phyloP scores from a whole-genome alignment of 208 protist genomes.

The Lotmaria passim region DNA sequence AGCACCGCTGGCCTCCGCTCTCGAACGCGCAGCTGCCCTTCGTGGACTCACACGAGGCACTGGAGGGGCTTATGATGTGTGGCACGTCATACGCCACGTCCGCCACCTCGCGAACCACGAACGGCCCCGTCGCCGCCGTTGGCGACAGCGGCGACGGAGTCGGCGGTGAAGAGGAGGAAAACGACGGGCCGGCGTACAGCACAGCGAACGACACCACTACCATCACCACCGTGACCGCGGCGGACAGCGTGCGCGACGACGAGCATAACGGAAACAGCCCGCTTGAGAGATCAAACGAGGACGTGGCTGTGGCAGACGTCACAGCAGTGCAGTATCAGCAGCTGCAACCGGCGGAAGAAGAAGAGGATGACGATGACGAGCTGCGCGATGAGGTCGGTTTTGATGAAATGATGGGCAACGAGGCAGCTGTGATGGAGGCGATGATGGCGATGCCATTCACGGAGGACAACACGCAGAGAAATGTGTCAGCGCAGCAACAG shows the following conservation, averaged over 20 bases:
- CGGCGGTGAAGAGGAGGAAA: background rate
- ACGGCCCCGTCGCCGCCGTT: background rate
- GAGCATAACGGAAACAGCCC: background rate
- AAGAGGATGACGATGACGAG: background rate
- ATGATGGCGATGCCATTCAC: slow-evolving; percentile 4
- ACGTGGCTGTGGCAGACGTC: too few relatives aligned
- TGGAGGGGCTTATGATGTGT: background rate
- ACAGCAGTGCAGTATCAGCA: background rate
- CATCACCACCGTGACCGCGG: background rate
- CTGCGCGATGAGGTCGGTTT: background rate
- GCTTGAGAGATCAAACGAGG: background rate
- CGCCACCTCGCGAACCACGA: background rate
- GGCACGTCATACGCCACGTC: background rate
- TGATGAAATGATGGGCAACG: background rate
- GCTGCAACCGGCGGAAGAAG: background rate
- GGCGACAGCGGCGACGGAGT: background rate
- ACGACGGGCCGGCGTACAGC: background rate
- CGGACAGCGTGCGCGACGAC: slow-evolving; percentile 2
- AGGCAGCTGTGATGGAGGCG: slow-evolving; percentile 2
- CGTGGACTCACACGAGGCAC: slow-evolving; percentile 19
- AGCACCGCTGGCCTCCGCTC: background rate
- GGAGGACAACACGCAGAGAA: background rate
- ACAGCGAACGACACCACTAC: background rate
- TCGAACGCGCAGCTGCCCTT: slow-evolving; percentile 23
- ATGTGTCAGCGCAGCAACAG: background rate